phyloP scores from a whole-genome alignment of 169 alveolate genomes.

The Babesia gibsoni region DNA sequence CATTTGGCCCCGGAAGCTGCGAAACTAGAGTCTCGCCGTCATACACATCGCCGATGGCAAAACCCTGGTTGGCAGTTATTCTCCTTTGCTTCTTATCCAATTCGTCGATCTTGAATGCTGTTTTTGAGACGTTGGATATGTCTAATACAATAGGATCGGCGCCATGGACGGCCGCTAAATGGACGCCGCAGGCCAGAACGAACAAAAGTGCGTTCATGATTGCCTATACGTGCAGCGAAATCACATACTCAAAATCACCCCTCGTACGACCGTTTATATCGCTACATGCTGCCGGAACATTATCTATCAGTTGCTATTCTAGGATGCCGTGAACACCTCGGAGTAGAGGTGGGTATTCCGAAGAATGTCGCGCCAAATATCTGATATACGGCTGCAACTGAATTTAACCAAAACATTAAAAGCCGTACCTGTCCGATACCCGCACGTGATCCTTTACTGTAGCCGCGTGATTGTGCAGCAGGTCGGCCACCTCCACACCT shows the following conservation, averaged over 20 bases:
- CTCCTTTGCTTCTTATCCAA: too few species aligned
- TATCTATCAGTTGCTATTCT: not conserved
- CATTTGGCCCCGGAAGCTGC: not conserved
- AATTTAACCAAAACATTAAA: not conserved
- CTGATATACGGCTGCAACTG: conserved; percentile 2
- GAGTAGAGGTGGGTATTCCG: conserved; percentile 10
- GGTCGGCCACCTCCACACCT: conserved; percentile 27
- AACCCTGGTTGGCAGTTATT: not conserved
- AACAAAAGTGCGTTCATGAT: not conserved
- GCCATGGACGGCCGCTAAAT: not conserved
- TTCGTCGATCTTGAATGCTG: not conserved
- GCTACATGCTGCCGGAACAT: too few species aligned
- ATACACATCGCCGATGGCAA: conserved; percentile 1
- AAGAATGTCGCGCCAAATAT: conserved; percentile 29
- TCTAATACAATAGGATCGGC: not conserved
- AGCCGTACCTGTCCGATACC: conserved; percentile 25
- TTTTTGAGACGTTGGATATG: not conserved
- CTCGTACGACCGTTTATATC: too few species aligned
- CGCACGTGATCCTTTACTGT: conserved; percentile 17
- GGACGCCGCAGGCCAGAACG: not conserved
- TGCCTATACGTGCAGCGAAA: too few species aligned
- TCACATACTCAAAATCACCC: too few species aligned
- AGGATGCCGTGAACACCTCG: not conserved
- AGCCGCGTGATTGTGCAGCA: conserved; percentile 6
- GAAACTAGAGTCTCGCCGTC: not conserved